phyloP scores from a whole-genome alignment of 208 protist species.

The Naegleria lovaniensis region DNA sequence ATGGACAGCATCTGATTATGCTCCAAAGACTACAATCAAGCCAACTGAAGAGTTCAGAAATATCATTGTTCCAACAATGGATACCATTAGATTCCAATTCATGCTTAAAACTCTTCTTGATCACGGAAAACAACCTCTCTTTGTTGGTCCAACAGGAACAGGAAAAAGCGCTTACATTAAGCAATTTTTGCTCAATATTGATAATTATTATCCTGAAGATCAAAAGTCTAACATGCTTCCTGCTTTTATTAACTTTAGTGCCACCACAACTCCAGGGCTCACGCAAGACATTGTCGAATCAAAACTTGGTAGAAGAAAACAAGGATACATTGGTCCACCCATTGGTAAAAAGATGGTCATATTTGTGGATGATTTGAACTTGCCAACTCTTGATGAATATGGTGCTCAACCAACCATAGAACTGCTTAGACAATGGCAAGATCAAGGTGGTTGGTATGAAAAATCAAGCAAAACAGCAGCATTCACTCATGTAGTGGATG shows the following conservation, averaged over 20 bases:
- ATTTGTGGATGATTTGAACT: constrained; percentile 92
- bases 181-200: constrained; percentile 39
- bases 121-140: constrained; percentile 65
- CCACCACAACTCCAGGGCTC: constrained; percentile 79
- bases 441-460: constrained; percentile 91
- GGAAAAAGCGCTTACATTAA: constrained; percentile 80
- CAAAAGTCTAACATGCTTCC: constrained; percentile 30
- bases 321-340: constrained; percentile 85
- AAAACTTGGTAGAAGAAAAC: constrained; percentile 85
- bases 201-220: constrained; percentile 41
- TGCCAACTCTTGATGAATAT: constrained; percentile 88
- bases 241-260: constrained; percentile 87
- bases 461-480: constrained; percentile 78
- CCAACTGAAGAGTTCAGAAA: constrained; percentile 42
- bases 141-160: constrained; percentile 87
- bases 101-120: constrained; percentile 70
- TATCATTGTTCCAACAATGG: constrained; percentile 85
- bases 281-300: constrained; percentile 84
- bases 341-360: constrained; percentile 85
- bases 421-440: constrained; percentile 88
- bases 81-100: constrained; percentile 81
- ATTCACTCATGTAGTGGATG: constrained; percentile 74
- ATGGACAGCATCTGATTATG: constrained; percentile 75
- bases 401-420: constrained; percentile 92
- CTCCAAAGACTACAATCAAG: background rate